Conservation (phyloP, 2,329 filamentous ascomycete genomes). For the Colletotrichum falcatum region DNA sequence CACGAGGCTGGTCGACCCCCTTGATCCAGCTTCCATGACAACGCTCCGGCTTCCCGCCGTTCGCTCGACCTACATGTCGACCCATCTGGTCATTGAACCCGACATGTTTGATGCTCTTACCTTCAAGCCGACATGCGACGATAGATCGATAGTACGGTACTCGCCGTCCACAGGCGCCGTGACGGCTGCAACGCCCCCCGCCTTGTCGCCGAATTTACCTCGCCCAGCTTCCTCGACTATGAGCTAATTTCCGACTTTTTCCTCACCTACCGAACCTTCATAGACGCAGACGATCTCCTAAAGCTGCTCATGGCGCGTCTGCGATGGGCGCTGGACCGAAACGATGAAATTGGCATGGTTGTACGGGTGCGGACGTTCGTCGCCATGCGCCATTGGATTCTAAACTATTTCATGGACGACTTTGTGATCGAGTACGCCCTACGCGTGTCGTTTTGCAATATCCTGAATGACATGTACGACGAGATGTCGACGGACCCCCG, state of each 20-base stretch:
- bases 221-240: slow-evolving; percentile 94
- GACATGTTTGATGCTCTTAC: slow-evolving; percentile 86
- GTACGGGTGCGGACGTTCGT: slow-evolving; percentile 97
- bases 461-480: slow-evolving; percentile 77
- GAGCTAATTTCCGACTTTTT: slow-evolving; percentile 98
- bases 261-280: slow-evolving; percentile 89
- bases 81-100: slow-evolving; percentile 70
- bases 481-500: slow-evolving; percentile 62
- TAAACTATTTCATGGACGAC: slow-evolving; percentile 98
- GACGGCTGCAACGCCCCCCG: slow-evolving; percentile 89
- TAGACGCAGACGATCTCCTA: slow-evolving; percentile 81
- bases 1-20: slow-evolving; percentile 43
- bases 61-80: slow-evolving; percentile 62
- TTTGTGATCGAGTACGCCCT: slow-evolving; percentile 83
- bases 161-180: slow-evolving; percentile 78
- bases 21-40: slow-evolving; percentile 44
- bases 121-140: slow-evolving; percentile 81
- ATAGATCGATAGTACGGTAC: slow-evolving; percentile 85
- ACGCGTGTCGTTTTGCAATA: slow-evolving; percentile 81
- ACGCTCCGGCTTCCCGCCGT: slow-evolving; percentile 55
- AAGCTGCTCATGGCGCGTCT: slow-evolving; percentile 87
- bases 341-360: slow-evolving; percentile 88
- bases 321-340: slow-evolving; percentile 84
- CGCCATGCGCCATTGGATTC: slow-evolving; percentile 93
- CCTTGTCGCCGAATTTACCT: slow-evolving; percentile 95